Evolutionary conservation across 371 early-diverging fungal species (phyloP), one percentile per base, ranked within the genome.

Genomic region (Syncephalis plumigaleata): DNA sequence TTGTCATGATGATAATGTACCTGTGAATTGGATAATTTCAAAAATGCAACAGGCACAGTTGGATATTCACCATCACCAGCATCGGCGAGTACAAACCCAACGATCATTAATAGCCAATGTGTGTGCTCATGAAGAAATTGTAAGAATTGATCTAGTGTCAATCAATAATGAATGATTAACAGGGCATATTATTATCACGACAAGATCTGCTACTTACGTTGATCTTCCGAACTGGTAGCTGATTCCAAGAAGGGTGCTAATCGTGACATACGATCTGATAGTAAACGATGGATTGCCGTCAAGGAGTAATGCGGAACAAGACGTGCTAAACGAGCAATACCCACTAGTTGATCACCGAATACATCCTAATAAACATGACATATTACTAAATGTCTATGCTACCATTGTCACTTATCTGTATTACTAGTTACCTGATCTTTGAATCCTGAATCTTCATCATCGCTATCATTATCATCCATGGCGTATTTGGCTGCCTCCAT

Each of bases 71-170:
- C 83, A 31, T 62, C 55, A 15, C 68, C 79, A 15, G 71, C 55
- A 54, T 83, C 81, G 1, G 80, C 75, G 38, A 86, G 54, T 8
- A 84, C 53, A 56, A 73, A 73, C 8, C 70, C 83, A 20, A 68
- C 45, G 26, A 86, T 74, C 21, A 86, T 63, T 1, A 75, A 61
- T 3, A 82, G 58, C 87, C 87, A 86, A 62, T 86, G 81, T 13
- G 79, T 37, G 22, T 77, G 75, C 49, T 86, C 87, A 37, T 73
- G 68, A 18, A 80, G 45, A 25, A 58, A 52, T 3, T 55, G 51
- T 21, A 70, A 47, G 3, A 58, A 42, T 18, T 58, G 54, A 18
- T 62, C 67, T 46, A 57, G 51, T 31, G 11, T 31, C 4, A 31
- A n/a, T 9, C 42, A 45, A 38, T 50, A n/a, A n/a, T n/a, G n/a